Evolutionary conservation across 164 flowering plant species (phyloP), one percentile per base, ranked within the genome.

Genomic region (Stephania japonica): DNA sequence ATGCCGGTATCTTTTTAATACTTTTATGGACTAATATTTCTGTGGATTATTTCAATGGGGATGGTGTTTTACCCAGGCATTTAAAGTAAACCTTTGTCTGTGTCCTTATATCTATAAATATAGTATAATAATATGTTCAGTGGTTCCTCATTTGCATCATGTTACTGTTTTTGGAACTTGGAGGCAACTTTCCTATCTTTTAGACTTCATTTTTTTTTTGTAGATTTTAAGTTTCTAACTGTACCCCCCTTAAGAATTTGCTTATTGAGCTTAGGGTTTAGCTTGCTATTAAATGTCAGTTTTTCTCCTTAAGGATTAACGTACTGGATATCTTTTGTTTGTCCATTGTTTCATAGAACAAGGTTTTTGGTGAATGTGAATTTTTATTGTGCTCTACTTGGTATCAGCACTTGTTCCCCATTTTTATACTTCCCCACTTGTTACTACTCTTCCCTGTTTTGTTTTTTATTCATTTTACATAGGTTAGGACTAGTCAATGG

Each of bases 1-100:
- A 41, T 70, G 44, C 77, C 59, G 49, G 11, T 69, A 62, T 41
- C 50, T 71, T 21, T 44, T 70, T 71, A 25, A 26, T 59, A 19
- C 49, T 59, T 32, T 71, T 61, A n/a, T 18, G 19, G 11, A 24
- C 7, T 62, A 62, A 53, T 19, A 56, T 56, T 19, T 56, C 62
- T 56, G 18, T 11, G 62, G 21, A 56, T 56, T 53, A 19, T 56
- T 56, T 56, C 19, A n/a, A 21, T 56, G n/a, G 16, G 16, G 62
- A 56, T 5, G 6, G 6, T 16, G 4, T 56, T 56, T 56, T n/a
- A 56, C 62, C 5, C 62, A 56, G 16, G 62, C 62, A 56, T 16
- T 56, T 56, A 1, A 56, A 56, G 62, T 56, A n/a, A 56, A 19
- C 19, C 6, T 56, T 56, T 47, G 53, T 56, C 19, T 56, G 61